Evolutionary conservation across 371 early-diverging fungal genomes (phyloP).

Genomic region (Mucor irregularis): DNA sequence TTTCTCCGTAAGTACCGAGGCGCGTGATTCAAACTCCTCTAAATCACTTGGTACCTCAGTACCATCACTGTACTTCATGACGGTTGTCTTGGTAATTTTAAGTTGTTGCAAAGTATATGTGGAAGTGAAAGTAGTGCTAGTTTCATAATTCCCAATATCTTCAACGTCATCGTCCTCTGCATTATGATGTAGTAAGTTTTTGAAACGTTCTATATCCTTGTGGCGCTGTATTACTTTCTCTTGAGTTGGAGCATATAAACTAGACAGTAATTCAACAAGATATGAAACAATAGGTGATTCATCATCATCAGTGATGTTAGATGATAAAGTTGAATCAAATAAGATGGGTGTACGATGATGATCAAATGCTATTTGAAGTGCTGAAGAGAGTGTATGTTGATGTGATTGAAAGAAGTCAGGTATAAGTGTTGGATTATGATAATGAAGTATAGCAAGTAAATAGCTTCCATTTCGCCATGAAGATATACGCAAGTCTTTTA

Average conservation of each 20-base stretch:
- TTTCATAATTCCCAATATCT: not conserved
- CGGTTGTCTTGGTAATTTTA: conserved; percentile 37
- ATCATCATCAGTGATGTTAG: too few relatives aligned
- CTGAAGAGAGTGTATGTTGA: conserved; percentile 8
- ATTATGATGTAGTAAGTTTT: conserved; percentile 8
- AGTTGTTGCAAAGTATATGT: conserved; percentile 40
- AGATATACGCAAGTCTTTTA: conserved; percentile 54
- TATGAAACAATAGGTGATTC: not conserved
- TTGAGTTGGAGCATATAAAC: conserved; percentile 6
- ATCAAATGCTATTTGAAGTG: conserved; percentile 25
- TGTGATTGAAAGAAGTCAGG: conserved; percentile 47
- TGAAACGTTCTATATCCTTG: conserved; percentile 23
- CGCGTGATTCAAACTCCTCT: conserved; percentile 32
- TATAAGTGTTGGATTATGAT: conserved; percentile 59
- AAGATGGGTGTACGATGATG: conserved; percentile 24
- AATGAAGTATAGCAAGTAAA: conserved; percentile 67
- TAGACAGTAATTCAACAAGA: conserved; percentile 1
- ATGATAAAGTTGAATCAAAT: conserved; percentile 10
- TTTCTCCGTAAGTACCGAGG: conserved; percentile 27
- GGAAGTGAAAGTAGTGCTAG: conserved; percentile 27
- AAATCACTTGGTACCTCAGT: conserved; percentile 26
- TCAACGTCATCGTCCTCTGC: conserved; percentile 15
- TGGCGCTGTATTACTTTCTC: conserved; percentile 14
- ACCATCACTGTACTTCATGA: conserved; percentile 17
- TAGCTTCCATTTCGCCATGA: conserved; percentile 66